These are phyloP conservation scores for Pichia rugopelliculosa DNA, from an alignment of 805 yeast species.

Conservation along the genomic window DNA sequence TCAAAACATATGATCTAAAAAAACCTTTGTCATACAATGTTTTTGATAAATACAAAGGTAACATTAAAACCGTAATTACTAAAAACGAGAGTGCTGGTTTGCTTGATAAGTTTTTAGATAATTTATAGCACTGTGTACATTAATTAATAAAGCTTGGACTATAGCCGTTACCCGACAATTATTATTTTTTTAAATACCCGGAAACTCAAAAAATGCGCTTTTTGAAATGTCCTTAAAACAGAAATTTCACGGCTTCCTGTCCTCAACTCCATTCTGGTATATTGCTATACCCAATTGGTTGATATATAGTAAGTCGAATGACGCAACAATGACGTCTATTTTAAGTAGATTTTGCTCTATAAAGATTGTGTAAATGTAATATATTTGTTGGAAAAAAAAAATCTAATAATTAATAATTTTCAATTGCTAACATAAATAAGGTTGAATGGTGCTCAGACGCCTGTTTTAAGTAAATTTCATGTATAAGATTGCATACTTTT, in stretches of 20 bases:
- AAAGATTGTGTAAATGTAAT: too few species aligned
- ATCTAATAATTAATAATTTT: too few species aligned
- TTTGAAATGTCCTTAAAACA: background rate
- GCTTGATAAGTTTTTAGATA: background rate
- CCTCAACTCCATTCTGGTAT: too few species aligned
- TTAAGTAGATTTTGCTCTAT: too few species aligned
- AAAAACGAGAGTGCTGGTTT: constrained; percentile 1
- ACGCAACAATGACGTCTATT: too few species aligned
- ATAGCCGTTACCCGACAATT: background rate
- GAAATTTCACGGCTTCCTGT: background rate
- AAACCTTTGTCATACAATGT: constrained; percentile 5
- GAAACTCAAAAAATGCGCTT: background rate
- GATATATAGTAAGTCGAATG: too few species aligned
- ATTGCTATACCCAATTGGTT: too few species aligned
- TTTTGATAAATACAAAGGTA: constrained; percentile 6
- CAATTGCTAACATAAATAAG: too few species aligned
- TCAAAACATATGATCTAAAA: constrained; percentile 19
- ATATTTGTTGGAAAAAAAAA: too few species aligned
- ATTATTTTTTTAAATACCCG: background rate
- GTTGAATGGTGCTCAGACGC: background rate
- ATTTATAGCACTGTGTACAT: background rate
- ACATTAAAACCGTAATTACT: constrained; percentile 2
- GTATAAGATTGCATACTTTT: too few species aligned
- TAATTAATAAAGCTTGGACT: background rate
- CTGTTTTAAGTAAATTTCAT: background rate